These are phyloP conservation scores for Daldinia decipiens DNA, from an alignment of 495 filamentous ascomycete genomes.

Conservation along the genomic window DNA sequence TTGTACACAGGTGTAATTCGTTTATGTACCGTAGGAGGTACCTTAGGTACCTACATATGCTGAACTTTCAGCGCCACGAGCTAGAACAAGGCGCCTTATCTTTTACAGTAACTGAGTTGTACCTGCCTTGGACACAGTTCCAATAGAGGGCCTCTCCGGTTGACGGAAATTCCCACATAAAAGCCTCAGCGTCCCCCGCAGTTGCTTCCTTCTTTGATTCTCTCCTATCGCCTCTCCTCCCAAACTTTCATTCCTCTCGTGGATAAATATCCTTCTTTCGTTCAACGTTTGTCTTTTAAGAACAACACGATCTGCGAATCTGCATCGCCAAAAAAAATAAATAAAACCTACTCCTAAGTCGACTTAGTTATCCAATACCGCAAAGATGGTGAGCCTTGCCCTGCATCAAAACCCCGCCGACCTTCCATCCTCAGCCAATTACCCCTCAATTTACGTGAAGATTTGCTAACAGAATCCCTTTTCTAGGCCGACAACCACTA, in stretches of 20 bases:
- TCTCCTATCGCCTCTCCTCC: conserved; percentile 14
- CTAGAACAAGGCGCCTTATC: conserved; percentile 17
- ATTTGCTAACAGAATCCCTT: conserved; percentile 60
- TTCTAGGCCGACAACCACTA: conserved; percentile 59
- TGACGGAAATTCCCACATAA: conserved; percentile 41
- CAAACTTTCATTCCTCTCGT: conserved; percentile 10
- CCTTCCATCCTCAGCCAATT: conserved; percentile 46
- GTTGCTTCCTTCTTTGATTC: conserved; percentile 16
- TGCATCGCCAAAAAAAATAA: conserved; percentile 15
- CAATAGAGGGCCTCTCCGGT: conserved; percentile 22
- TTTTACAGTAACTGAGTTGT: conserved; percentile 1
- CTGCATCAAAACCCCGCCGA: conserved; percentile 44
- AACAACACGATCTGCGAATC: conserved; percentile 19
- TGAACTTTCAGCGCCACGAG: conserved; percentile 13
- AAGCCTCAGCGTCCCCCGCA: conserved; percentile 44
- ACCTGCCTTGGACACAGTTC: conserved; percentile 15
- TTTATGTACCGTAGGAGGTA: no score
- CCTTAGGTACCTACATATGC: neutral
- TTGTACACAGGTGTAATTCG: neutral
- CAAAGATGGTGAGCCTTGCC: conserved; percentile 47
- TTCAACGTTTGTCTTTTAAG: conserved; percentile 21
- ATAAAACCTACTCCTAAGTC: conserved; percentile 11
- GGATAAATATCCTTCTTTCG: conserved; percentile 5
- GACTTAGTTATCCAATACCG: conserved; percentile 37
- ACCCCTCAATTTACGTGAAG: conserved; percentile 48